These are phyloP conservation scores for Handroanthus guayacan DNA, from an alignment of 257 asterid species.

Conservation along the genomic window DNA sequence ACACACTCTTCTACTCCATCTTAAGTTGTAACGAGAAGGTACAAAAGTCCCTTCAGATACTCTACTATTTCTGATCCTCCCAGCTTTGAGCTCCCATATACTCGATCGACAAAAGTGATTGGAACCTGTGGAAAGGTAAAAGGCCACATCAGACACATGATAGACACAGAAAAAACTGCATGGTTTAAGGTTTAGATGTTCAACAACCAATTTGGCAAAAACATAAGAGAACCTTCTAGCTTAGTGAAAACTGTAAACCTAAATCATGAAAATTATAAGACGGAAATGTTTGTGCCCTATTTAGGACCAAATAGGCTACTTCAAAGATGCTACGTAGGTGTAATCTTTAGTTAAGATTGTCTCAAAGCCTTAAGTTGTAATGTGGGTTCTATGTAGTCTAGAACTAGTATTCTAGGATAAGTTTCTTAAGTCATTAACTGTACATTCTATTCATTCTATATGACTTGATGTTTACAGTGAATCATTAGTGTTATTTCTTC, in stretches of 20 bases:
- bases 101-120: conserved; percentile 93
- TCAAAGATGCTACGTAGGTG: background rate
- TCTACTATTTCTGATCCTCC: conserved; percentile 98
- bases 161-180: conserved; percentile 5
- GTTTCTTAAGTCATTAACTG: background rate
- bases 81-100: conserved; percentile 89
- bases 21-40: conserved; percentile 87
- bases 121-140: conserved; percentile 65
- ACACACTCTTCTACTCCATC: conserved; percentile 30
- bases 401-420: background rate
- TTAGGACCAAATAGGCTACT: conserved; percentile 6
- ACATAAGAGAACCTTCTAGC: background rate
- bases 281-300: background rate
- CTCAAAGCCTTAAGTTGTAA: background rate
- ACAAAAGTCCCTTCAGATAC: conserved; percentile 85
- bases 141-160: background rate
- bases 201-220: background rate
- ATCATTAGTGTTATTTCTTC: too few relatives aligned
- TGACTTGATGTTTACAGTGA: background rate
- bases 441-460: background rate
- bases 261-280: background rate
- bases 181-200: conserved; percentile 13
- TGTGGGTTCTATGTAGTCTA: background rate
- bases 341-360: background rate
- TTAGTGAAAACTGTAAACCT: background rate